Percentiles rank a stretch among this genome's conserved stretches.
phyloP scores from a whole-genome alignment of 2,329 filamentous ascomycete species.

The Aspergillus amoenus region DNA sequence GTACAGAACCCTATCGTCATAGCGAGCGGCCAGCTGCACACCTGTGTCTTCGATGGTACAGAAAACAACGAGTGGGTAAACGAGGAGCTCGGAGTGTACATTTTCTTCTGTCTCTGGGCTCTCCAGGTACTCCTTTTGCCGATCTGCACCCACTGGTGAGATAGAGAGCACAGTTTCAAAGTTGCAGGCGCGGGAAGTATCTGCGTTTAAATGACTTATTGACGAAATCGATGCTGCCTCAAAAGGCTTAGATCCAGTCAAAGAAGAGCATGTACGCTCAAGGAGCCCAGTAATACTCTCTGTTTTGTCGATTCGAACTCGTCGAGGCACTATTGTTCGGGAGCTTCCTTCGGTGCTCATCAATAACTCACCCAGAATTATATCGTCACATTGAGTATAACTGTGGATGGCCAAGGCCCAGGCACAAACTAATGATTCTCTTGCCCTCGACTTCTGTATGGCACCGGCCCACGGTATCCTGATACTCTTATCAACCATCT shows the following conservation, averaged over 20 bases:
- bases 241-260: conserved; percentile 59
- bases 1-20: conserved; percentile 11
- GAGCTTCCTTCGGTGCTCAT: conserved; percentile 38
- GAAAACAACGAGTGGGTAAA: conserved; percentile 12
- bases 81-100: not conserved
- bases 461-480: conserved; percentile 11
- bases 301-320: conserved; percentile 32
- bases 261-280: conserved; percentile 52
- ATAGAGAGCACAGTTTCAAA: conserved; percentile 44
- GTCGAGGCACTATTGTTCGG: conserved; percentile 43
- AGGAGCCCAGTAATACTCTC: conserved; percentile 49
- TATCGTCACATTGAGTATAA: conserved; percentile 40
- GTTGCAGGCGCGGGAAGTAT: conserved; percentile 39
- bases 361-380: conserved; percentile 45
- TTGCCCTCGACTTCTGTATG: conserved; percentile 7
- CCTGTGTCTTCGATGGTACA: conserved; percentile 4
- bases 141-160: not conserved
- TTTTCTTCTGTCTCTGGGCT: not conserved
- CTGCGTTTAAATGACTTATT: conserved; percentile 54
- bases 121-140: not conserved
- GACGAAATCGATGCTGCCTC: conserved; percentile 50
- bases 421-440: conserved; percentile 39
- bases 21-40: conserved; percentile 7
- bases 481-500: conserved; percentile 4
- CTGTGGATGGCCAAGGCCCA: conserved; percentile 41